phyloP scores from a whole-genome alignment of 208 protist genomes.

The Trypanosomatidae sp. region DNA sequence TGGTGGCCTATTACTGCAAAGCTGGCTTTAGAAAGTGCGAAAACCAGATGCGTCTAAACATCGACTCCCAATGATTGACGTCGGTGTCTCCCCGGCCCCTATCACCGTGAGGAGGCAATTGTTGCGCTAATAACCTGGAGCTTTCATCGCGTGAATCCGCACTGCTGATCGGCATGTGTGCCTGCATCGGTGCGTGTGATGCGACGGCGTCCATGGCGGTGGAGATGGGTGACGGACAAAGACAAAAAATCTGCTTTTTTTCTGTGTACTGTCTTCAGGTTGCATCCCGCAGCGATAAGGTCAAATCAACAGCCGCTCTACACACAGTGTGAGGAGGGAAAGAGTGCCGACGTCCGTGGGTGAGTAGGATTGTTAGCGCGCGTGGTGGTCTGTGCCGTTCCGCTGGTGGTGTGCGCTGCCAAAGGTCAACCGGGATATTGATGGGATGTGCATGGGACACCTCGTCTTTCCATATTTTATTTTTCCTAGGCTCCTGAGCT shows the following conservation, averaged over 20 bases:
- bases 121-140: neutral
- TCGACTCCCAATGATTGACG: neutral
- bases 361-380: neutral
- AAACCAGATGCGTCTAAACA: conserved; percentile 74
- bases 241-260: neutral
- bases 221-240: no score
- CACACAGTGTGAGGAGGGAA: neutral
- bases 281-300: neutral
- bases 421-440: neutral
- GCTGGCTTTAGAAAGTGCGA: conserved; percentile 60
- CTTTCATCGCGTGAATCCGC: neutral
- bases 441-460: neutral
- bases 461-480: neutral
- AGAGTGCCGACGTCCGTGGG: neutral
- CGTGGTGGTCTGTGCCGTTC: neutral
- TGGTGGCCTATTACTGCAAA: conserved; percentile 63
- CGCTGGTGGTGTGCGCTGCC: neutral
- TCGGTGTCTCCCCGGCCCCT: neutral
- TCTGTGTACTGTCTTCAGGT: neutral
- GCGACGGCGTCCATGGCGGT: no score
- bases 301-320: neutral
- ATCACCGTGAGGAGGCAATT: neutral
- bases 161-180: neutral
- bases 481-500: neutral
- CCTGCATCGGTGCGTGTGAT: neutral